These are phyloP conservation scores for Hippophae gyantsensis DNA, from an alignment of 306 rosid species.

Conservation along the genomic window DNA sequence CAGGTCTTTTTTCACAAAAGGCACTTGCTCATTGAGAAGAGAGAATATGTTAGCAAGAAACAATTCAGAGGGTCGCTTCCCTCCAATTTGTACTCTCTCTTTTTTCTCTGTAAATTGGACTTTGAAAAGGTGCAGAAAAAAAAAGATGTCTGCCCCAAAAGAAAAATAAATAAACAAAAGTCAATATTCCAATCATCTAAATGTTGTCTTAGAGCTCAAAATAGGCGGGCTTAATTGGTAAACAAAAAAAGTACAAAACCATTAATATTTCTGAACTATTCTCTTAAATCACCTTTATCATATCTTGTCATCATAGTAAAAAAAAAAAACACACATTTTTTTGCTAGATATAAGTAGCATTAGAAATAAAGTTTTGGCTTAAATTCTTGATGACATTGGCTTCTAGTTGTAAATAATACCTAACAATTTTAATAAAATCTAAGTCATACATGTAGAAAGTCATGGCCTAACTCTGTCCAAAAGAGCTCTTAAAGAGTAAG, in stretches of 20 bases:
- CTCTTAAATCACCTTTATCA: slow-evolving; percentile 6
- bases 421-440: too few species aligned
- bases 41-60: slow-evolving; percentile 60
- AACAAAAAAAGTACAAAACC: neutral
- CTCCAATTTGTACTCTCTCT: slow-evolving; percentile 47
- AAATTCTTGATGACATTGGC: too few species aligned
- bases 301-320: too few species aligned
- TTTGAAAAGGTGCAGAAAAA: slow-evolving; percentile 84
- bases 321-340: too few species aligned
- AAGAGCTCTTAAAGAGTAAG: too few species aligned
- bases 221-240: neutral
- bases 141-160: slow-evolving; percentile 69
- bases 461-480: too few species aligned
- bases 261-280: neutral
- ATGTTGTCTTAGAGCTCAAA: slow-evolving; percentile 6
- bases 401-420: too few species aligned
- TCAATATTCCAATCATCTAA: neutral
- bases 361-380: too few species aligned
- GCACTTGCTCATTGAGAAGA: slow-evolving; percentile 77
- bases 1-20: slow-evolving; percentile 54
- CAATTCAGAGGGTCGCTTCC: slow-evolving; percentile 84
- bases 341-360: too few species aligned
- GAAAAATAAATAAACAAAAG: slow-evolving; percentile 19
- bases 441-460: too few species aligned
- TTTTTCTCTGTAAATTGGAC: slow-evolving; percentile 68